Base-by-base conservation (phyloP, 768 basidiomycete species). In the Kwoniella dejecticola region DNA sequence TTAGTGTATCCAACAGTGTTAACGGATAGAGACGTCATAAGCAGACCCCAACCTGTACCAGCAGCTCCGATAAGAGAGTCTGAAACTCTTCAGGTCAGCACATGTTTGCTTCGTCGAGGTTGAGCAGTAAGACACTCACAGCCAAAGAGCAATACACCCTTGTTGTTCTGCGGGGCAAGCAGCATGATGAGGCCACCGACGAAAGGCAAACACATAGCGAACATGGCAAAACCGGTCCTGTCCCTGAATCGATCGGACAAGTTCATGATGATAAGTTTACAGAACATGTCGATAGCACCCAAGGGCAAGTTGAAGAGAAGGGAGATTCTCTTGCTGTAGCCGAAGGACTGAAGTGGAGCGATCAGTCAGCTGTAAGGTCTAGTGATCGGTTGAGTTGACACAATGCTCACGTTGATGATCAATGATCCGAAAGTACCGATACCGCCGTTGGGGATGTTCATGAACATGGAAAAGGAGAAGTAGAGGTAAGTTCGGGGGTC, bases 171-270 rank as follows among this genome's bases (percentile, higher is more conserved):
- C 12, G 61, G 61, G 7, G 44, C 66, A 10, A 63, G 38, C 12
- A 67, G 57, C 66, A 68, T 68, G 31, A 68, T 68, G 29, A 63
- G 46, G 42, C 66, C 66, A n/a, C 66, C 66, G 24, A 55, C 48
- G 40, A 68, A 68, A 17, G 66, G 66, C 3, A 64, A 24, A 33
- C 40, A 56, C 49, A 68, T 57, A 17, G 66, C 62, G 24, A 64
- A 40, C 52, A 64, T 55, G 24, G 53, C 66, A 33, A 64, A 68
- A 6, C 31, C 52, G 31, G 66, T 60, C 13, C 63, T 62, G 31
- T 68, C 66, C n/a, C 48, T 36, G 54, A 54, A 68, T 41, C 49
- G 47, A 60, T 68, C 66, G 8, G 66, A 68, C 45, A 68, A 30
- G 47, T 60, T 59, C 66, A 68, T 68, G 33, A 68, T 47, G 31